Base-by-base conservation (phyloP, 2,329 filamentous ascomycete genomes). In the Fusarium austroafricanum region DNA sequence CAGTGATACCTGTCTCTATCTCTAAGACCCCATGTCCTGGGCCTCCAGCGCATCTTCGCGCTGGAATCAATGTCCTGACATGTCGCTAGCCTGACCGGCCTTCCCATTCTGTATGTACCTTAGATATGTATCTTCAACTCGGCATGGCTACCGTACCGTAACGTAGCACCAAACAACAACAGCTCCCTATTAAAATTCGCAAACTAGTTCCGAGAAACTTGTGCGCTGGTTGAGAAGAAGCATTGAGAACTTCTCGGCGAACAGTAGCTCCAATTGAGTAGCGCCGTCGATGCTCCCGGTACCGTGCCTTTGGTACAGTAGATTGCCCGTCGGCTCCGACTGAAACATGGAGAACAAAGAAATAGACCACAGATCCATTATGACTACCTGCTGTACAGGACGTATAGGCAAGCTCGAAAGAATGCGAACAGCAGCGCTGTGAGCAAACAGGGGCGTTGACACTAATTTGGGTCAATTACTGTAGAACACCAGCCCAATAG, bases 1-100 rank as follows among this genome's bases (percentile, higher is more conserved):
- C 31, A 33, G 31, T 33, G 14, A 33, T 33, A 26, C 35, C 12
- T 39, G 46, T 21, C 18, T 52, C n/a, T 51, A 29, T 31, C 29
- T 31, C 10, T 8, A 35, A 31, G 12, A 33, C 26, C 39, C 52
- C 55, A 52, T 51, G 59, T 59, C 23, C 40, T 55, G 29, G 56
- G 20, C 23, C 20, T 58, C 59, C 61, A 64, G 61, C 61, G 59
- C 52, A 64, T 46, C 46, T 64, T 51, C 51, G 59, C 61, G 61
- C 61, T 52, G 21, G 52, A 42, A 28, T 40, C 29, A 17, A 37
- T 37, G 38, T 45, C 39, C 37, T 33, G 45, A 38, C 35, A 28
- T 53, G 52, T 58, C 45, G 37, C 44, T 33, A 63, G 44, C 58
- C 44, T 63, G 58, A 21, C 42, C 47, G n/a, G 21, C 29, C 60